Evolutionary conservation across 2,329 filamentous ascomycete species (phyloP).

Genomic region (Aureobasidium subglaciale): DNA sequence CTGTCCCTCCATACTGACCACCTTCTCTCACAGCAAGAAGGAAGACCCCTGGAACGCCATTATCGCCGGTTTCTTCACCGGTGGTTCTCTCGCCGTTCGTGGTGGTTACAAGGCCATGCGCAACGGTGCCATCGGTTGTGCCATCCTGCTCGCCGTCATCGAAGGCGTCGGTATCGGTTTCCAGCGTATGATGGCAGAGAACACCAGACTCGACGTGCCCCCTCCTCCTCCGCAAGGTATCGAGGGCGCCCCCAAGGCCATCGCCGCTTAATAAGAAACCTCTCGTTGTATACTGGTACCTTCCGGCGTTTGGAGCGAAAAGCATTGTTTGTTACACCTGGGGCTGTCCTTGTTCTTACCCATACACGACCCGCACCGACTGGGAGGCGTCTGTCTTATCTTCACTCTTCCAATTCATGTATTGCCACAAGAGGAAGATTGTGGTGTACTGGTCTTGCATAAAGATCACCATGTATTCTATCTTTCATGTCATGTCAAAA

Average conservation of each 20-base stretch:
- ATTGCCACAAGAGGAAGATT: neutral
- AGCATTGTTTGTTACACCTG: neutral
- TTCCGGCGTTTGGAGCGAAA: conserved; percentile 15
- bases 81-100: conserved; percentile 82
- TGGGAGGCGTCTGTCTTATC: neutral
- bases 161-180: conserved; percentile 96
- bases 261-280: conserved; percentile 14
- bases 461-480: conserved; percentile 1
- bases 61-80: conserved; percentile 94
- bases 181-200: conserved; percentile 86
- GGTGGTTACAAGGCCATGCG: conserved; percentile 86
- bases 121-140: conserved; percentile 94
- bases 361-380: neutral
- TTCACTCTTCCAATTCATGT: conserved; percentile 6
- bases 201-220: conserved; percentile 66
- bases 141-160: conserved; percentile 87
- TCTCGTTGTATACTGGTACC: conserved; percentile 2
- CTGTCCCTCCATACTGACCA: conserved; percentile 7
- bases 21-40: conserved; percentile 61
- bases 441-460: neutral
- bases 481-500: conserved; percentile 6
- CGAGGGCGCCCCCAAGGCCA: conserved; percentile 13
- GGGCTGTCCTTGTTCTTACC: neutral
- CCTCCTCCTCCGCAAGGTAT: conserved; percentile 30
- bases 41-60: conserved; percentile 98